Evolutionary conservation across 1,139 yeast genomes (phyloP), one percentile per base, ranked within the genome.

Genomic region (Arxiozyma slooffiae): DNA sequence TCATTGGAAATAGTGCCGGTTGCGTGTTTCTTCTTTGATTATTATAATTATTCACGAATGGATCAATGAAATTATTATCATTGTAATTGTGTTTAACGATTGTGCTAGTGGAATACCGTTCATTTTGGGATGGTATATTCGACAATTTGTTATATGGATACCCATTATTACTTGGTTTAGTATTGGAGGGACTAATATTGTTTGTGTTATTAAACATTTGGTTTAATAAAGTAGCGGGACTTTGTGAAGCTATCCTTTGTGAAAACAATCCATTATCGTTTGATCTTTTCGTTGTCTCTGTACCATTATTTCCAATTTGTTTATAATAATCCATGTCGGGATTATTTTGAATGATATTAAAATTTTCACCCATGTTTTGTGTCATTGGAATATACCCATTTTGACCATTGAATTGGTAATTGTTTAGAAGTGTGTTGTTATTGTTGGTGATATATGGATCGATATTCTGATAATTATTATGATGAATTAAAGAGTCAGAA

Each of bases 401-500:
- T 17, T 23, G 34, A 30, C n/a, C n/a, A n/a, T n/a, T n/a, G n/a
- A n/a, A n/a, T n/a, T n/a, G n/a, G n/a, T 8, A 18, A 20, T 23
- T 40, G 16, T 22, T 30, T 16, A 11, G 7, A 3, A 6, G n/a
- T 7, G 9, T 38, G 17, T 18, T 16, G 16, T 22, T n/a, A n/a
- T n/a, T n/a, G n/a, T n/a, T n/a, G n/a, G n/a, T n/a, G n/a, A n/a
- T n/a, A n/a, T n/a, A n/a, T n/a, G n/a, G n/a, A n/a, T n/a, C n/a
- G n/a, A n/a, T n/a, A n/a, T n/a, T n/a, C n/a, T n/a, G n/a, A n/a
- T n/a, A n/a, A n/a, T n/a, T n/a, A n/a, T 57, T 59, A 14, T 60
- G 57, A 49, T 62, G 66, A 43, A 64, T 61, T 23, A 61, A 51
- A 6, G 66, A 55, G 47, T 65, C 68, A 2, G 68, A 56, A 37